Conservation (phyloP, 305 asterid genomes). For the Fraxinus xanthoxyloides region DNA sequence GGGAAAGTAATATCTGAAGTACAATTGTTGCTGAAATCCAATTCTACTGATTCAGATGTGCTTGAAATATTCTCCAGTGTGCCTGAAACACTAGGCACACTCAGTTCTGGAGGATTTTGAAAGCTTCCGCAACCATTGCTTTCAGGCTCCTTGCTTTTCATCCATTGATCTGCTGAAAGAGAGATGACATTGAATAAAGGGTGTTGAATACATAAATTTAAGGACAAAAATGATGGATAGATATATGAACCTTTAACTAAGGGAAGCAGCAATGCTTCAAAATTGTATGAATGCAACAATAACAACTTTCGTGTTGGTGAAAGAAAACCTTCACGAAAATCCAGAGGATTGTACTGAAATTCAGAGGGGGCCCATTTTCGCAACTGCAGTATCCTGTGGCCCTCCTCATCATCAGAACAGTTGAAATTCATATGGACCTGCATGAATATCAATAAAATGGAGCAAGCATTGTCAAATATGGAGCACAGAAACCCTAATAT, state of each 20-base stretch:
- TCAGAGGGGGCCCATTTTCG: constrained; percentile 76
- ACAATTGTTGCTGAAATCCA: constrained; percentile 31
- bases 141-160: constrained; percentile 2
- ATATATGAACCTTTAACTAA: constrained; percentile 57
- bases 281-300: constrained; percentile 58
- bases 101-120: constrained; percentile 33
- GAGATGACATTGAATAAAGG: not conserved
- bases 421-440: constrained; percentile 38
- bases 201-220: not conserved
- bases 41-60: constrained; percentile 37
- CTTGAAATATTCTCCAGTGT: constrained; percentile 34
- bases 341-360: constrained; percentile 58
- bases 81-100: constrained; percentile 34
- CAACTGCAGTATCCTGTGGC: constrained; percentile 69
- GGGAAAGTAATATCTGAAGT: constrained; percentile 30
- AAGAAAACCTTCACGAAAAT: constrained; percentile 75
- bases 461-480: not conserved
- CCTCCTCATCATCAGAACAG: constrained; percentile 42
- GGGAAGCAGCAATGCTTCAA: constrained; percentile 71
- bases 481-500: not conserved
- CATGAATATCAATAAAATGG: constrained; percentile 24
- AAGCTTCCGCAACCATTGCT: not conserved
- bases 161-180: constrained; percentile 37
- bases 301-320: constrained; percentile 78
- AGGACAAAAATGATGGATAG: constrained; percentile 8